phyloP scores from a whole-genome alignment of 192 early-diverging fungal species.

The Backusella circina region DNA sequence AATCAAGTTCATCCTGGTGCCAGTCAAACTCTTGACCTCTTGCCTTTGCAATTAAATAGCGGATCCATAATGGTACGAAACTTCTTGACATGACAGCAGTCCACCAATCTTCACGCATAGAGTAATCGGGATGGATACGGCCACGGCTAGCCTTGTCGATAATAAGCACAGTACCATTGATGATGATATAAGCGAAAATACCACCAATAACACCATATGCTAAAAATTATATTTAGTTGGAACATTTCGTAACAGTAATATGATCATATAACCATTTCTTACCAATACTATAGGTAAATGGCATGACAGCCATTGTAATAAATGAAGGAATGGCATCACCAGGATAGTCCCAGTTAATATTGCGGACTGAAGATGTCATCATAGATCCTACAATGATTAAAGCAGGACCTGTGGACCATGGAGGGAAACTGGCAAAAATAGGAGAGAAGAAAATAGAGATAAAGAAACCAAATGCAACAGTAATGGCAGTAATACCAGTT shows the following conservation, averaged over 20 bases:
- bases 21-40: conserved; percentile 13
- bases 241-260: background rate
- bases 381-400: conserved; percentile 74
- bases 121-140: conserved; percentile 40
- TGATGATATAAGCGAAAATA: conserved; percentile 61
- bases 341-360: conserved; percentile 78
- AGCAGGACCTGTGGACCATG: conserved; percentile 82
- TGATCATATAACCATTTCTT: background rate
- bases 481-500: conserved; percentile 73
- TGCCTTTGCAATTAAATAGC: conserved; percentile 13
- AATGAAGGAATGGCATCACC: conserved; percentile 77
- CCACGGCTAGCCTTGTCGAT: conserved; percentile 54
- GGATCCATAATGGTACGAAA: conserved; percentile 20
- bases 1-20: background rate
- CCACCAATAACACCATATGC: conserved; percentile 66
- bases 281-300: conserved; percentile 62
- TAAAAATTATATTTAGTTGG: background rate
- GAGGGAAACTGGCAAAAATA: conserved; percentile 79
- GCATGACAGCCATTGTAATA: conserved; percentile 72
- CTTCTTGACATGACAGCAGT: conserved; percentile 14
- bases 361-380: conserved; percentile 67
- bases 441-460: conserved; percentile 79
- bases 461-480: conserved; percentile 66
- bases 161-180: conserved; percentile 58
- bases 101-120: conserved; percentile 26